A percentile compares a stretch with the other conserved stretches of the same genome.
These are phyloP conservation scores for Aureobasidium leucospermi DNA, from an alignment of 2,329 filamentous ascomycete genomes.

Conservation along the genomic window DNA sequence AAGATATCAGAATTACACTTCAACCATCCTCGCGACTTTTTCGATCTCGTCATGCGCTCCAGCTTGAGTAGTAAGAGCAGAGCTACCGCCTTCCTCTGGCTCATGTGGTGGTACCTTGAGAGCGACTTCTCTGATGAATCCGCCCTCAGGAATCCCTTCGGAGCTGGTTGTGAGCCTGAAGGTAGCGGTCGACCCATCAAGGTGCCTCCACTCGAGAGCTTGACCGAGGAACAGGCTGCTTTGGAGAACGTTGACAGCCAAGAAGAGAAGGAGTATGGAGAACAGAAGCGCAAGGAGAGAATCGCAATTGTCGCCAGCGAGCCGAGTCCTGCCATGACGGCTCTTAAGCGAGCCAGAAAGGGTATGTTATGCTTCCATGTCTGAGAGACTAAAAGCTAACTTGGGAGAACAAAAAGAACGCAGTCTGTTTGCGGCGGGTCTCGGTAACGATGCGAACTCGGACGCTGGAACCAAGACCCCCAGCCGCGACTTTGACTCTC, in stretches of 20 bases:
- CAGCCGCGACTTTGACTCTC: slow-evolving; percentile 32
- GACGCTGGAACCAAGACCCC: slow-evolving; percentile 24
- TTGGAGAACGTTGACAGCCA: slow-evolving; percentile 67
- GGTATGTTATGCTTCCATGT: slow-evolving; percentile 23
- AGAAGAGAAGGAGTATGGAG: slow-evolving; percentile 63
- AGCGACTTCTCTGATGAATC: slow-evolving; percentile 88
- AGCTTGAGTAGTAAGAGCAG: slow-evolving; percentile 74
- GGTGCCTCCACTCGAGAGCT: slow-evolving; percentile 58
- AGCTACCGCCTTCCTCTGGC: slow-evolving; percentile 85
- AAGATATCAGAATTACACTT: slow-evolving; percentile 94
- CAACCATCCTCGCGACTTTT: slow-evolving; percentile 76
- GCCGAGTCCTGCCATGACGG: slow-evolving; percentile 57
- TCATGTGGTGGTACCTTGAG: slow-evolving; percentile 99
- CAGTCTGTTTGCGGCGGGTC: slow-evolving; percentile 10
- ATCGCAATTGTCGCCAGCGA: slow-evolving; percentile 67
- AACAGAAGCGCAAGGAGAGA: slow-evolving; percentile 65
- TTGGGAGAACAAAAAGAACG: slow-evolving; percentile 13
- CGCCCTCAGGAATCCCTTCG: slow-evolving; percentile 86
- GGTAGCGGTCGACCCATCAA: slow-evolving; percentile 43
- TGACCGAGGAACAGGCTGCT: slow-evolving; percentile 59
- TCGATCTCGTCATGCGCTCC: slow-evolving; percentile 90
- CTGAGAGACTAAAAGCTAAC: not conserved
- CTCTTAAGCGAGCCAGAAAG: slow-evolving; percentile 42
- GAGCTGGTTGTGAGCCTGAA: slow-evolving; percentile 43
- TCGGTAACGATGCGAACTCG: slow-evolving; percentile 3